Conservation (phyloP, 2,329 filamentous ascomycete genomes). For the Penicillium sp. region DNA sequence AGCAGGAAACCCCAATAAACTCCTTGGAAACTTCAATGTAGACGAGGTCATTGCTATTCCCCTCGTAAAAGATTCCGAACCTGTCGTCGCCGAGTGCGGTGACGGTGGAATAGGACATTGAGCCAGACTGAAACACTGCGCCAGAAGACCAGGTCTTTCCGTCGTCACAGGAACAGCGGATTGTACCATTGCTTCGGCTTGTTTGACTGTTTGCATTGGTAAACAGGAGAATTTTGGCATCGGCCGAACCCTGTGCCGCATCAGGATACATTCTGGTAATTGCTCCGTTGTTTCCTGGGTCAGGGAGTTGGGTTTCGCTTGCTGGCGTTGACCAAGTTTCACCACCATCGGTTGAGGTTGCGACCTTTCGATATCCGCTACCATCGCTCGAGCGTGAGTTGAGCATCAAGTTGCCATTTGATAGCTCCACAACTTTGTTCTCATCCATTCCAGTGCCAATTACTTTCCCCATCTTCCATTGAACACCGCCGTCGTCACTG, state of each 20-base stretch:
- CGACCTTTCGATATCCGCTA: background rate
- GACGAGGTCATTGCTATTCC: background rate
- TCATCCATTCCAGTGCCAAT: background rate
- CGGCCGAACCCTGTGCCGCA: background rate
- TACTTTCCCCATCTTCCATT: background rate
- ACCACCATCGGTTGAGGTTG: background rate
- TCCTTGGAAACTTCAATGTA: background rate
- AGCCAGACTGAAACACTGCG: background rate
- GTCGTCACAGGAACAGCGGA: background rate
- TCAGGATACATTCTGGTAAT: background rate
- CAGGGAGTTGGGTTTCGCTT: background rate
- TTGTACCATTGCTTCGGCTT: background rate
- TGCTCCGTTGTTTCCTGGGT: background rate
- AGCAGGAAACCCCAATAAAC: background rate
- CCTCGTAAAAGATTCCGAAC: background rate
- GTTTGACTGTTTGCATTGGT: background rate
- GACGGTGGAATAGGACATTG: background rate
- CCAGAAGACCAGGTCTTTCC: background rate
- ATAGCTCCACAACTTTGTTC: background rate
- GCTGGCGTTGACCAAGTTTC: background rate
- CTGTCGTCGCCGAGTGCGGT: background rate
- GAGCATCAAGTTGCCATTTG: background rate
- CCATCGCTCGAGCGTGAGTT: background rate
- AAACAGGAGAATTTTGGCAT: background rate
- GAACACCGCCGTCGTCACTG: background rate